Evolutionary conservation across 1,284 basidiomycete genomes (phyloP).

Genomic region (Heterobasidion parviporum): DNA sequence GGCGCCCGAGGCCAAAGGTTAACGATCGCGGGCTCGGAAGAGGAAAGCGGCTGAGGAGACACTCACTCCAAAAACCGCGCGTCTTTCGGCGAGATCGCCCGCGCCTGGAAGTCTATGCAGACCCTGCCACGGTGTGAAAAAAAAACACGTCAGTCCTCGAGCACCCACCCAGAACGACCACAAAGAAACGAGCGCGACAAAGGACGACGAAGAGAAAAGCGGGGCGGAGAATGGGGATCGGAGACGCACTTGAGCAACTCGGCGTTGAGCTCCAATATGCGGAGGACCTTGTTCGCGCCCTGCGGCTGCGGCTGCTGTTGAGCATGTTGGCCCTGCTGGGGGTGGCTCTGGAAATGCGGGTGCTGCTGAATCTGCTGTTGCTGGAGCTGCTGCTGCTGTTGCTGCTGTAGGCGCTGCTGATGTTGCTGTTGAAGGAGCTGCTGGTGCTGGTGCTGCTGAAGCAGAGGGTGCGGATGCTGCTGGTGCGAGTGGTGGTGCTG

Average conservation of each 20-base stretch:
- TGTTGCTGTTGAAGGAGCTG: not conserved
- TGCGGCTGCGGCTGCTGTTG: not conserved
- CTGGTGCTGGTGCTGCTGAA: not conserved
- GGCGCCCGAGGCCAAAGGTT: slow-evolving; percentile 5
- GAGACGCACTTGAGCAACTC: slow-evolving; percentile 56
- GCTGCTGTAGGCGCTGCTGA: not conserved
- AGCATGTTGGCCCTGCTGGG: not conserved
- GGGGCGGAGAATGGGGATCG: not conserved
- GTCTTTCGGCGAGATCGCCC: slow-evolving; percentile 40
- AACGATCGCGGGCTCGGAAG: slow-evolving; percentile 7
- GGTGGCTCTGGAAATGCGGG: not conserved
- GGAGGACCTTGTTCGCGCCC: slow-evolving; percentile 18
- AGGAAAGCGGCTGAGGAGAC: slow-evolving; percentile 7
- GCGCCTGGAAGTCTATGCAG: slow-evolving; percentile 47
- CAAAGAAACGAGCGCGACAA: not conserved
- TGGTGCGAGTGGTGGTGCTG: not conserved
- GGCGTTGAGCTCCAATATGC: slow-evolving; percentile 53
- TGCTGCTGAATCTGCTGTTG: no score
- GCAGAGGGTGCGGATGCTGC: not conserved
- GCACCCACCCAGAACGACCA: not conserved
- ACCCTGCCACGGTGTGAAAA: slow-evolving; percentile 29
- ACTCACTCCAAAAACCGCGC: slow-evolving; percentile 49
- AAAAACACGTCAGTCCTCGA: slow-evolving; percentile 2
- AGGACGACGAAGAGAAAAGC: not conserved
- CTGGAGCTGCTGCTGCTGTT: no score